phyloP scores from a whole-genome alignment of 2,329 filamentous ascomycete genomes.

The Cladosporium halotolerans region DNA sequence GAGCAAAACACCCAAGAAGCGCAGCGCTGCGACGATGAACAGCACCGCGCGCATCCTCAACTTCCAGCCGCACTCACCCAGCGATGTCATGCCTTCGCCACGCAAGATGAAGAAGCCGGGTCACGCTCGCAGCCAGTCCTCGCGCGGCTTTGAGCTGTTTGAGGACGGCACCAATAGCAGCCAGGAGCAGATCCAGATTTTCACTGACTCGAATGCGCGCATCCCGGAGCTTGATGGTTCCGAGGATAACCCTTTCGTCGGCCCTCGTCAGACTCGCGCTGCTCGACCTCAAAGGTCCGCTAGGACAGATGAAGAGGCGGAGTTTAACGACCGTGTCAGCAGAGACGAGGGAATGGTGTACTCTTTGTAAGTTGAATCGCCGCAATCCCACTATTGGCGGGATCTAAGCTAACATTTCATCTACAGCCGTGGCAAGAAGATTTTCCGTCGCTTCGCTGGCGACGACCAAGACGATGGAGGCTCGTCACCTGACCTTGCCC shows the following conservation, averaged over 20 bases:
- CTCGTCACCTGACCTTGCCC: conserved; percentile 15
- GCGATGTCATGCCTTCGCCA: conserved; percentile 54
- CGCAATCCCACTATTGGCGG: not conserved
- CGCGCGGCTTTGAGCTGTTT: conserved; percentile 49
- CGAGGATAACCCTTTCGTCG: conserved; percentile 67
- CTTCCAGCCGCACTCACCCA: conserved; percentile 54
- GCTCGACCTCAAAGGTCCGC: conserved; percentile 36
- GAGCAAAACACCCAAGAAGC: conserved; percentile 67
- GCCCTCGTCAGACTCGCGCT: conserved; percentile 35
- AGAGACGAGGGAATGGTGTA: conserved; percentile 69
- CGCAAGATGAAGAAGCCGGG: conserved; percentile 40
- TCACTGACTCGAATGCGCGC: conserved; percentile 71
- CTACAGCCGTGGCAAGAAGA: conserved; percentile 67
- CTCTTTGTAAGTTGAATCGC: conserved; percentile 59
- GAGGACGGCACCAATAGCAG: conserved; percentile 43
- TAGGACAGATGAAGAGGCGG: conserved; percentile 50
- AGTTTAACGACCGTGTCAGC: conserved; percentile 56
- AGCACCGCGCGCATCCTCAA: conserved; percentile 44
- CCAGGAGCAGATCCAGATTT: conserved; percentile 56
- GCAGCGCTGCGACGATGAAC: conserved; percentile 36
- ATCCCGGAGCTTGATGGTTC: conserved; percentile 62
- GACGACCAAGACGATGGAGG: conserved; percentile 28
- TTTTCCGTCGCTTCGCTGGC: conserved; percentile 62
- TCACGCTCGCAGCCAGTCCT: conserved; percentile 12
- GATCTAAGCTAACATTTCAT: conserved; percentile 23